Evolutionary conservation across 768 basidiomycete genomes (phyloP).

Genomic region (Termitomyces heimii): DNA sequence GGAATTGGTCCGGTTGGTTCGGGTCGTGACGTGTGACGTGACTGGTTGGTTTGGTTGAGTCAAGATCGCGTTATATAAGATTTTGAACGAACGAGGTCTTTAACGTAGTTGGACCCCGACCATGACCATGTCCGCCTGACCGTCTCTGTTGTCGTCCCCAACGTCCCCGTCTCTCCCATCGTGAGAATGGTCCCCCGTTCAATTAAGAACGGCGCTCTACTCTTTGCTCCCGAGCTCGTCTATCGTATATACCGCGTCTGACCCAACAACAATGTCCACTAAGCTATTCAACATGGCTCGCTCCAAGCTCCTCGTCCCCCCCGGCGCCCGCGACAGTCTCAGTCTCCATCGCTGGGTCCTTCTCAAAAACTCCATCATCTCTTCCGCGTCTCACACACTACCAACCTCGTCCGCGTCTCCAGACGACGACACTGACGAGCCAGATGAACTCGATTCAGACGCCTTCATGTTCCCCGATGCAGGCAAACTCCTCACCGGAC

Average conservation of each 20-base stretch:
- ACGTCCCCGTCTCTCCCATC: slow-evolving; percentile 24
- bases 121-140: slow-evolving; percentile 40
- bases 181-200: slow-evolving; percentile 75
- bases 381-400: slow-evolving; percentile 28
- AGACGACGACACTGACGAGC: slow-evolving; percentile 35
- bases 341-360: slow-evolving; percentile 86
- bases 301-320: slow-evolving; percentile 64
- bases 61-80: slow-evolving; percentile 15
- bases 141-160: slow-evolving; percentile 22
- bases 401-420: slow-evolving; percentile 24
- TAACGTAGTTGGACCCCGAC: slow-evolving; percentile 3
- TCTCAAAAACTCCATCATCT: slow-evolving; percentile 76
- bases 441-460: slow-evolving; percentile 52
- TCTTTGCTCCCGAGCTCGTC: slow-evolving; percentile 84
- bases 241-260: slow-evolving; percentile 71
- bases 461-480: slow-evolving; percentile 82
- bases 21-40: slow-evolving; percentile 12
- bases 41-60: slow-evolving; percentile 15
- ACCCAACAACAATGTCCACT: slow-evolving; percentile 26
- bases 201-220: slow-evolving; percentile 81
- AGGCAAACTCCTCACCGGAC: slow-evolving; percentile 42
- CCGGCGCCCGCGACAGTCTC: slow-evolving; percentile 57
- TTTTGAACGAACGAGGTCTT: slow-evolving; percentile 2
- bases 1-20: slow-evolving; percentile 13
- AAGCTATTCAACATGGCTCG: slow-evolving; percentile 62